Percentiles rank a stretch among this genome's conserved stretches.
Conservation (phyloP, 257 asterid genomes). For the Sherardia arvensis region DNA sequence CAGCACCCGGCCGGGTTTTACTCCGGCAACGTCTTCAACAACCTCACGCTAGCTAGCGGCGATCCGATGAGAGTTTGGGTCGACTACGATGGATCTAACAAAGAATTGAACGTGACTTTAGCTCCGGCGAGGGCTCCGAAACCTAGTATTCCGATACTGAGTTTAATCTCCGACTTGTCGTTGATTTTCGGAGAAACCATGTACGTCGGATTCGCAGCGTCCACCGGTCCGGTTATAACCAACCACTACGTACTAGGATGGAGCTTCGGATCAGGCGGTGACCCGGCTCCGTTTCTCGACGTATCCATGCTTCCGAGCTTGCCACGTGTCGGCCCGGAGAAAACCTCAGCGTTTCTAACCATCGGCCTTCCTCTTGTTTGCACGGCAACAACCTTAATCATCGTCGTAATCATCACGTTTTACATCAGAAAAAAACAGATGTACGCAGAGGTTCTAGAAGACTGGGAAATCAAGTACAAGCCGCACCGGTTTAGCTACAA, state of each 20-base stretch:
- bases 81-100: constrained; percentile 27
- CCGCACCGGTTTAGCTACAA: constrained; percentile 51
- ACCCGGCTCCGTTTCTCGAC: constrained; percentile 27
- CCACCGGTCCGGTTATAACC: constrained; percentile 33
- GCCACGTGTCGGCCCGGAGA: constrained; percentile 42
- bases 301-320: constrained; percentile 46
- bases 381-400: not conserved
- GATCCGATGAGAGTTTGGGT: constrained; percentile 42
- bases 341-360: constrained; percentile 17
- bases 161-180: constrained; percentile 27
- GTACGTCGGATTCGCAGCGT: constrained; percentile 55
- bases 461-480: constrained; percentile 47
- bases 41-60: constrained; percentile 37
- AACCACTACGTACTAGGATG: constrained; percentile 52
- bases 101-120: constrained; percentile 30
- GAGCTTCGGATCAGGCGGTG: constrained; percentile 41
- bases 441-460: constrained; percentile 47
- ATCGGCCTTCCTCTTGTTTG: constrained; percentile 30
- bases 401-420: constrained; percentile 6
- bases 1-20: constrained; percentile 34
- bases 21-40: constrained; percentile 10
- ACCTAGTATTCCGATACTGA: constrained; percentile 35
- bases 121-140: constrained; percentile 27
- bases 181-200: constrained; percentile 27
- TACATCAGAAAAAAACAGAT: constrained; percentile 26